These are phyloP conservation scores for Phlebiopsis gigantea DNA, from an alignment of 768 basidiomycete genomes.

Conservation along the genomic window DNA sequence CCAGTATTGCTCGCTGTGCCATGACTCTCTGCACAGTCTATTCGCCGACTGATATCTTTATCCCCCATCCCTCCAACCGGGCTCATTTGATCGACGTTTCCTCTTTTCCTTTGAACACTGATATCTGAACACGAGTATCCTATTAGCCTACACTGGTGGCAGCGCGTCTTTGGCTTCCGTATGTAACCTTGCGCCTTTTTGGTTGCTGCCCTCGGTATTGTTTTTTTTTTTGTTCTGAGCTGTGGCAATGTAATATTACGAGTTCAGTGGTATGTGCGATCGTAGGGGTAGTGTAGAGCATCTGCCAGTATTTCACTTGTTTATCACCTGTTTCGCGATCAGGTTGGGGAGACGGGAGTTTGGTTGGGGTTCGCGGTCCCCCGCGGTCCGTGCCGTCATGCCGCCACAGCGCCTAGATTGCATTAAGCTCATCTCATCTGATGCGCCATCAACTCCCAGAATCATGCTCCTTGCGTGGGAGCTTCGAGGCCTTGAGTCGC, in stretches of 20 bases:
- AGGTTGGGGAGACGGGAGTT: no score
- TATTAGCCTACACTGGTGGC: conserved; percentile 5
- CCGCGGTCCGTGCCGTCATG: neutral
- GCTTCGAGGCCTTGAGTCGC: no score
- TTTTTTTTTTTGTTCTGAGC: neutral
- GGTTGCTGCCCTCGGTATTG: neutral
- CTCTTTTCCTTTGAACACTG: neutral
- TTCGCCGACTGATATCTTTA: no score
- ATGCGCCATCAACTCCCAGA: neutral
- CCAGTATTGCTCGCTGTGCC: neutral
- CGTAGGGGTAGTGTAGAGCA: conserved; percentile 1
- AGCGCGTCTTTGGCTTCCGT: conserved; percentile 3
- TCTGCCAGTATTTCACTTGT: neutral
- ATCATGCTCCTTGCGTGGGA: neutral
- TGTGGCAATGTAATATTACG: conserved; percentile 4
- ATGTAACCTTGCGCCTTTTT: neutral
- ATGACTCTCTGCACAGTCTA: neutral
- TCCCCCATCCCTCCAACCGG: neutral
- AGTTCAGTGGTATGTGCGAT: neutral
- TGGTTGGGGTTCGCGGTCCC: no score
- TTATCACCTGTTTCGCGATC: no score
- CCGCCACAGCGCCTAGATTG: neutral
- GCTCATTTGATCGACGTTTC: no score
- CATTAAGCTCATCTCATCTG: neutral
- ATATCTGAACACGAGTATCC: conserved; percentile 1